These are phyloP conservation scores for Cladophialophora carrionii DNA, from an alignment of 2,329 filamentous ascomycete species.

Conservation along the genomic window DNA sequence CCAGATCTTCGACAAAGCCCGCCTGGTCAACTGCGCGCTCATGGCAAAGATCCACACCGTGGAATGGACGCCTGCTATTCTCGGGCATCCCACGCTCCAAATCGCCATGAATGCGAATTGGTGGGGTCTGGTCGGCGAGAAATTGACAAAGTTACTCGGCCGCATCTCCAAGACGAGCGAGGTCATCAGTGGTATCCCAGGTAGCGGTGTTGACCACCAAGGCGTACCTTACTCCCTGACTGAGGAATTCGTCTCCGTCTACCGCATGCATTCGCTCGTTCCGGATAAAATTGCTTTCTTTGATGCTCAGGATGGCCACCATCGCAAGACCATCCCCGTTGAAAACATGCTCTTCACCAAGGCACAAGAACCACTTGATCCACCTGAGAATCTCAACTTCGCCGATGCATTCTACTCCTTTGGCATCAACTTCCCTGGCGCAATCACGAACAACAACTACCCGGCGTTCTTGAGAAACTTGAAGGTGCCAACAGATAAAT, in stretches of 20 bases:
- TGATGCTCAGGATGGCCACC: conserved; percentile 37
- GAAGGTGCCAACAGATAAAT: conserved; percentile 46
- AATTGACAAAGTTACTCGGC: conserved; percentile 48
- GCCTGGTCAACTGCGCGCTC: conserved; percentile 52
- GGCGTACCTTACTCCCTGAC: conserved; percentile 49
- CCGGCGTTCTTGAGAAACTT: conserved; percentile 50
- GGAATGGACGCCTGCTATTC: conserved; percentile 56
- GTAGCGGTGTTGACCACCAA: conserved; percentile 46
- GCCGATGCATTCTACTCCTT: conserved; percentile 52
- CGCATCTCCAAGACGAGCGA: conserved; percentile 49
- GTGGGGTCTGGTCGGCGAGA: conserved; percentile 52
- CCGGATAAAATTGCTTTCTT: conserved; percentile 47
- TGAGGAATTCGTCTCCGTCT: conserved; percentile 53
- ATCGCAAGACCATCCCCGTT: conserved; percentile 39
- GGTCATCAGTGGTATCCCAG: conserved; percentile 48
- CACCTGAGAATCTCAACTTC: conserved; percentile 39
- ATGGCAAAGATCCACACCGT: conserved; percentile 58
- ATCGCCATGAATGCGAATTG: conserved; percentile 53
- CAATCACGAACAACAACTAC: conserved; percentile 50
- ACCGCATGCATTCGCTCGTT: conserved; percentile 51
- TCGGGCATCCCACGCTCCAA: conserved; percentile 50
- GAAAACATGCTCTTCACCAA: conserved; percentile 19
- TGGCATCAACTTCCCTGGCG: conserved; percentile 54
- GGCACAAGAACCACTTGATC: conserved; percentile 24
- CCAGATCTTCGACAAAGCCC: conserved; percentile 51